Base-by-base conservation (phyloP, 2,329 filamentous ascomycete species). In the Xylaria sp. region DNA sequence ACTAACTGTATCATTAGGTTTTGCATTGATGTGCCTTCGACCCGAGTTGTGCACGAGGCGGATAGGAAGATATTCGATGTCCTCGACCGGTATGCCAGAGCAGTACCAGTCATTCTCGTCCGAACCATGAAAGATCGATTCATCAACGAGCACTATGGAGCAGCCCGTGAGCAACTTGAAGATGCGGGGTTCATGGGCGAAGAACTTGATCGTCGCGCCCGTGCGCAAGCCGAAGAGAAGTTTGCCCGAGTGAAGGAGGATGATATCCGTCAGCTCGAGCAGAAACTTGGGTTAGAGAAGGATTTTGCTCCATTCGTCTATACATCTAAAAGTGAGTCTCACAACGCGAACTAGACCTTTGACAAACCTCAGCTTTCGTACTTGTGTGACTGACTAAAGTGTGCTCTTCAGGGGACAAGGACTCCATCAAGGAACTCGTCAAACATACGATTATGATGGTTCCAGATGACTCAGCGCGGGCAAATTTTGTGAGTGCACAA, bases 61-160 rank as follows among this genome's bases (percentile, higher is more conserved):
- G 57, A 71, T 17, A 68, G 64, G 44, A 71, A 68, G 21, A 68
- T 71, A 8, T 65, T 71, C 19, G 58, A 68, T 17, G 55, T 65
- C 10, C 65, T 71, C 3, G 62, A 64, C 4, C 57, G 60, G 21
- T 65, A 65, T n/a, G 62, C 64, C 4, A 60, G 67, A 4, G 52
- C 58, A 15, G 66, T 68, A 4, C 70, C 70, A 1, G 67, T 72
- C 0, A 54, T 72, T 17, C 53, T 72, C 6, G 68, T 72, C 17
- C 68, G 70, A 5, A 72, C 70, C 0, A 72, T 70, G 58, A 72
- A 72, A 60, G 70, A 72, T 29, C 62, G 67, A 47, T 70, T 68
- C 25, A 52, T 72, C n/a, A 68, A 69, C 35, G 62, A 68, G n/a
- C 57, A 69, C 31, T 65, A 68, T 43, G 66, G 60, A 41, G 65